Evolutionary conservation across 2,329 filamentous ascomycete genomes (phyloP).

Genomic region (Davidsoniella australis): DNA sequence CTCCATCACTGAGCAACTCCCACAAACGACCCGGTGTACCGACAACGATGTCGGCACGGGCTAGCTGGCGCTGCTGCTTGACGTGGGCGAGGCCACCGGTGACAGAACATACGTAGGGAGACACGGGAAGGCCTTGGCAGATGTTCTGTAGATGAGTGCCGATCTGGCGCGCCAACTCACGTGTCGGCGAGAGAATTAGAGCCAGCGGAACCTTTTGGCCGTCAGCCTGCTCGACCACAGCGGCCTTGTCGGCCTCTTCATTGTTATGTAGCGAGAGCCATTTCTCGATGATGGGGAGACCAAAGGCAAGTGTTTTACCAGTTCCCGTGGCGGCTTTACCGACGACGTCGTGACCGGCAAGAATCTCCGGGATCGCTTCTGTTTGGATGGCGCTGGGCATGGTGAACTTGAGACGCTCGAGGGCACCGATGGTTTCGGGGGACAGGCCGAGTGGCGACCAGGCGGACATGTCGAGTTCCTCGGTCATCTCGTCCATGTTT

Average conservation of each 20-base stretch:
- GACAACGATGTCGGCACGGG: slow-evolving; percentile 78
- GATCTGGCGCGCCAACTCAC: slow-evolving; percentile 87
- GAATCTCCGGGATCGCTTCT: slow-evolving; percentile 62
- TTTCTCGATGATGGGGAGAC: slow-evolving; percentile 76
- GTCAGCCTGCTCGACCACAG: slow-evolving; percentile 18
- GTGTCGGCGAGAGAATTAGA: slow-evolving; percentile 74
- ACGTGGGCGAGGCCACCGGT: slow-evolving; percentile 88
- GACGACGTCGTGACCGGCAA: slow-evolving; percentile 75
- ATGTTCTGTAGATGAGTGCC: slow-evolving; percentile 65
- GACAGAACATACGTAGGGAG: slow-evolving; percentile 65
- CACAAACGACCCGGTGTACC: slow-evolving; percentile 84
- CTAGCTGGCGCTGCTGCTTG: slow-evolving; percentile 77
- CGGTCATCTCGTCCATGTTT: slow-evolving; percentile 38
- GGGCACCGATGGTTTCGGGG: slow-evolving; percentile 48
- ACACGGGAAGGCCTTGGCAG: slow-evolving; percentile 41
- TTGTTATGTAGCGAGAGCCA: slow-evolving; percentile 37
- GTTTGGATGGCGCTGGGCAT: slow-evolving; percentile 71
- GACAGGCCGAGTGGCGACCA: slow-evolving; percentile 67
- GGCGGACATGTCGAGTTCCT: slow-evolving; percentile 51
- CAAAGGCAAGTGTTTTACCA: slow-evolving; percentile 90
- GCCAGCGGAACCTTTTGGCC: slow-evolving; percentile 42
- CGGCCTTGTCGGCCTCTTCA: slow-evolving; percentile 11
- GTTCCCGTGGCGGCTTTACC: slow-evolving; percentile 94
- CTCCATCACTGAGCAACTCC: slow-evolving; percentile 73
- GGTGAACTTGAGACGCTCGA: slow-evolving; percentile 64